Base-by-base conservation (phyloP, 2,329 filamentous ascomycete species). In the Zymoseptoria ardabiliae region DNA sequence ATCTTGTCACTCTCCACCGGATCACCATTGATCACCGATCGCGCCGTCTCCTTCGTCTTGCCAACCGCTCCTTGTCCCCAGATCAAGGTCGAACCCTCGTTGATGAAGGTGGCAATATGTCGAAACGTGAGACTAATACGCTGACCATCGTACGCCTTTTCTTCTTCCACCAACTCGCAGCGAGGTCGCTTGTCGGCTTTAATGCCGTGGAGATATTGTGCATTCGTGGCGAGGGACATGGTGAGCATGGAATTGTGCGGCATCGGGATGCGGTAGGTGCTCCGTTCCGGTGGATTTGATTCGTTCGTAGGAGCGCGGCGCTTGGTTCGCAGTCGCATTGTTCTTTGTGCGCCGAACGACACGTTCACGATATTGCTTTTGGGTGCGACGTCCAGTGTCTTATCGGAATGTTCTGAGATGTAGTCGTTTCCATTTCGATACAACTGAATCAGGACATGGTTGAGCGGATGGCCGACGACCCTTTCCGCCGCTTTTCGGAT, bases 351-450 rank as follows among this genome's bases (percentile, higher is more conserved):
- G 1, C 94, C 94, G n/a, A 97, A 82, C 65, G 91, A 96, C 54
- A 96, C 85, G 70, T 97, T 99, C 65, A 92, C 91, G 65, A 99
- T 96, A 61, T 82, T 92, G 22, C 89, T 94, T 4, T 81, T 85
- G 23, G 82, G 84, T 11, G 85, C 86, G 58, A 99, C 94, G 72
- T 99, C 94, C 22, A 99, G 79, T 0, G 93, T 96, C 76, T 99
- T 99, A 73, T 99, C 94, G 48, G 91, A 95, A 71, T 99, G 94
- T 71, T 99, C 94, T 0, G 90, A 94, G 63, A 99, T 99, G 71
- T 91, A 91, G 74, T 99, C 94, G 53, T 84, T 85, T 2, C 93
- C 90, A 66, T 83, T 82, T n/a, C 94, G 89, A 70, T 99, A 99
- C 59, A 91, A 83, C 70, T 99, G 94, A 52, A 99, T 95, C 53